Base-by-base conservation (phyloP, 1,284 basidiomycete genomes). In the Trametes versicolor region DNA sequence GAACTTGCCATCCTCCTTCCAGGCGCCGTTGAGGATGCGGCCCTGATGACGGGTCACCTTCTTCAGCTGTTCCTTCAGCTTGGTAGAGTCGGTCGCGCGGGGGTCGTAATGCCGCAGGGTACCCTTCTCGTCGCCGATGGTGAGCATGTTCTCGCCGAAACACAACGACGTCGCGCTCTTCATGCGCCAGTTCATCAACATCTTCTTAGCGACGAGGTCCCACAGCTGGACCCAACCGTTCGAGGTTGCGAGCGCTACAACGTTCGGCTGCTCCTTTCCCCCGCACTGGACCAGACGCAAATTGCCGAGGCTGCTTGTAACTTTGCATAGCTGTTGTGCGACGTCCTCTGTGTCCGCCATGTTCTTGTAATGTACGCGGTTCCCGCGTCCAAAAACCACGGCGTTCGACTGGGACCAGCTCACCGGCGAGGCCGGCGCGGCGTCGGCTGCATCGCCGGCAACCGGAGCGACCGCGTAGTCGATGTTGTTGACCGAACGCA, bases 41-140 rank as follows among this genome's bases (percentile, higher is more conserved):
- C 80, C 76, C 73, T 86, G 83, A 70, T 88, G 86, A 17, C 85
- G 74, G 19, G 81, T 85, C 34, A 83, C 76, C 67, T 82, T 83
- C 62, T 79, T 78, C n/a, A 78, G 78, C 67, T 83, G 82, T 65
- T 84, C 85, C 73, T 82, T 85, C 80, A 85, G 81, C 77, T 85
- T 85, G 19, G 76, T 73, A 3, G 80, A 75, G 21, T 74, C 73
- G 23, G 75, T 76, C 19, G 84, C 76, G 15, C 86, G 76, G 19
- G 81, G 85, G 68, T 88, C 86, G 69, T 82, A 87, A 67, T 85
- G 82, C 25, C 82, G 77, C 37, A 88, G 83, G 12, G 79, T 77
- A 13, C 87, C 87, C 59, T 83, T 82, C 52, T 74, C 69, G 3
- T 81, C 80, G 2, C 85, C 86, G 17, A 87, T 76, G 5, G 82